Conservation (phyloP, 371 early-diverging fungal species). For the Mucor racemosus region DNA sequence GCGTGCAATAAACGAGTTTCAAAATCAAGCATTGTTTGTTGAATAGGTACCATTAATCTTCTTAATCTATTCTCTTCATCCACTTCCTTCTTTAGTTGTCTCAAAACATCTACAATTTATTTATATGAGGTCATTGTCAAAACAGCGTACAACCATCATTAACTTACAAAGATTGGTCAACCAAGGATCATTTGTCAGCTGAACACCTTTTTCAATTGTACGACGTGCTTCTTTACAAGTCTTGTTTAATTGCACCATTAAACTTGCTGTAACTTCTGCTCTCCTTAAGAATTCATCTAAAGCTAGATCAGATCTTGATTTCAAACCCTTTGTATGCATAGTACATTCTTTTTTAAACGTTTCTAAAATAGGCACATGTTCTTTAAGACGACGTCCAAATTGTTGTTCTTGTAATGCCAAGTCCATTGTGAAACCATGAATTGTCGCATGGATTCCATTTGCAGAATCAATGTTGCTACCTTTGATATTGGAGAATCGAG, state of each 20-base stretch:
- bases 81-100: slow-evolving; percentile 44
- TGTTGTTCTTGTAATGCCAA: slow-evolving; percentile 15
- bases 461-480: not conserved
- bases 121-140: not conserved
- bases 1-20: slow-evolving; percentile 28
- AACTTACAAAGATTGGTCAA: slow-evolving; percentile 42
- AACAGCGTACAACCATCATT: not conserved
- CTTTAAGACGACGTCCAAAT: slow-evolving; percentile 7
- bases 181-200: slow-evolving; percentile 42
- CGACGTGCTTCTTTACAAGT: slow-evolving; percentile 32
- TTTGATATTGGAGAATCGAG: not conserved
- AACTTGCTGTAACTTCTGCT: slow-evolving; percentile 37
- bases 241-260: slow-evolving; percentile 31
- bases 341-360: slow-evolving; percentile 33
- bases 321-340: slow-evolving; percentile 31
- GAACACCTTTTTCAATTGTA: slow-evolving; percentile 13
- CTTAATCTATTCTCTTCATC: slow-evolving; percentile 47
- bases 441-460: slow-evolving; percentile 7
- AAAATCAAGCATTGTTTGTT: slow-evolving; percentile 31
- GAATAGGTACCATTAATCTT: slow-evolving; percentile 39
- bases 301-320: slow-evolving; percentile 24
- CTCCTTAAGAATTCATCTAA: slow-evolving; percentile 37
- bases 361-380: slow-evolving; percentile 28
- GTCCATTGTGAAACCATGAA: slow-evolving; percentile 15
- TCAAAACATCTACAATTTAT: slow-evolving; percentile 36